Evolutionary conservation across 2,329 filamentous ascomycete genomes (phyloP), one percentile per base, ranked within the genome.

Genomic region (Podosphaera fusca): DNA sequence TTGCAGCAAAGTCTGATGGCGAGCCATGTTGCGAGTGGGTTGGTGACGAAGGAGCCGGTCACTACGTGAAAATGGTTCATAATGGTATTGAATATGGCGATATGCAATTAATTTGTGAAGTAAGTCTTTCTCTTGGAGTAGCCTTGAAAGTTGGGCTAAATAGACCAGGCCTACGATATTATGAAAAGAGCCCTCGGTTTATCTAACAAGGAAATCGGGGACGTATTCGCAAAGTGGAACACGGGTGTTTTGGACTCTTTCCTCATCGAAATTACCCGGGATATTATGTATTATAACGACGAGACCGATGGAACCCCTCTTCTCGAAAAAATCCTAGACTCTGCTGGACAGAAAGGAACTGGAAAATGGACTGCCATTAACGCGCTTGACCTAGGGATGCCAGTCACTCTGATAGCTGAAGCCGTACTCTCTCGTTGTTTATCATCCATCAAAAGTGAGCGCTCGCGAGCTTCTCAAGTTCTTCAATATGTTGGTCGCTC

Each of bases 51-150:
- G 92, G 92, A 81, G 87, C 92, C 75, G 92, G 92, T 67, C 92
- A 98, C 83, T 98, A 95, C 79, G 90, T 98, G 78, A 98, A 98
- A 86, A 98, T 98, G 92, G 92, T 98, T 62, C 92, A 98, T 84
- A 98, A 98, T 76, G 92, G 92, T 80, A 98, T 98, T 68, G 92
- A 98, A 77, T 98, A 98, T 72, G 92, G 92, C 82, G 92, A 98
- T 77, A 98, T 98, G 92, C 92, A 98, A 79, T 80, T 98, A 69
- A 98, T 98, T 72, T 94, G 85, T 74, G 92, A 98, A 83, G 90
- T 95, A 75, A 67, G 80, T 53, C 30, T 5, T 38, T 42, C n/a
- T 42, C 38, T 14, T 36, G 7, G n/a, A 9, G 31, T 6, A 10
- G 8, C 34, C 52, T 14, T 30, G 33, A 49, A 31, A 6, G 9